Evolutionary conservation across 2,329 filamentous ascomycete genomes (phyloP).

Genomic region (Phyllachora maydis): DNA sequence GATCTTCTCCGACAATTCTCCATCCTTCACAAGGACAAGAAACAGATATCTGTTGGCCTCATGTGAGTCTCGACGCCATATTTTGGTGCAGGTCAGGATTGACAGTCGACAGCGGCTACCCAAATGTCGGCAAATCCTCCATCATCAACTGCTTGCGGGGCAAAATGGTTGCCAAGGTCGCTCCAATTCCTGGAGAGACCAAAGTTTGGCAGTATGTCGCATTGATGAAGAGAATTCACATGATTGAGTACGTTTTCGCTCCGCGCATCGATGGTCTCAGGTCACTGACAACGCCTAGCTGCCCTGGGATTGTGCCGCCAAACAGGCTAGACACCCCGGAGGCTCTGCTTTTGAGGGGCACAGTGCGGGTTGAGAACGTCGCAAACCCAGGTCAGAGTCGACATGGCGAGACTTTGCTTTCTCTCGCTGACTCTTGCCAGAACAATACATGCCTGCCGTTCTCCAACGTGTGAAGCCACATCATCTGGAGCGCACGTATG

Average conservation of each 20-base stretch:
- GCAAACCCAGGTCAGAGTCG: too few relatives aligned
- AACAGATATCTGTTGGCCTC: conserved; percentile 84
- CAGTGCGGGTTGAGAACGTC: conserved; percentile 86
- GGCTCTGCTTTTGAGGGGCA: conserved; percentile 75
- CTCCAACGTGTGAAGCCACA: conserved; percentile 62
- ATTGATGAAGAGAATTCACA: conserved; percentile 69
- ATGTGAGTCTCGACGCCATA: conserved; percentile 30
- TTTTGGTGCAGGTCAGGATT: too few relatives aligned
- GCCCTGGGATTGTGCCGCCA: conserved; percentile 74
- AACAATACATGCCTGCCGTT: conserved; percentile 82
- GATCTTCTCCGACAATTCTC: conserved; percentile 85
- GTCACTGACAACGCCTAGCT: too few relatives aligned
- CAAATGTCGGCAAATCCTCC: conserved; percentile 88
- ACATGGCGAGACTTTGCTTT: too few relatives aligned
- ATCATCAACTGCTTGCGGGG: conserved; percentile 93
- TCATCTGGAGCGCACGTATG: conserved; percentile 86
- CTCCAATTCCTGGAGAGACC: conserved; percentile 77
- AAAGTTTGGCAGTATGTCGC: conserved; percentile 98
- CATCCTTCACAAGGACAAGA: conserved; percentile 68
- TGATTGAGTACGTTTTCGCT: too few relatives aligned
- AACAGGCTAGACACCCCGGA: conserved; percentile 70
- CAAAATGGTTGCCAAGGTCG: conserved; percentile 85
- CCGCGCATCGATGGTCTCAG: too few relatives aligned
- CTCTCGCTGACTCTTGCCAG: not conserved
- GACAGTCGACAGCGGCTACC: too few relatives aligned